Base-by-base conservation (phyloP, 2,329 filamentous ascomycete genomes). In the Cucurbitaria berberidis region DNA sequence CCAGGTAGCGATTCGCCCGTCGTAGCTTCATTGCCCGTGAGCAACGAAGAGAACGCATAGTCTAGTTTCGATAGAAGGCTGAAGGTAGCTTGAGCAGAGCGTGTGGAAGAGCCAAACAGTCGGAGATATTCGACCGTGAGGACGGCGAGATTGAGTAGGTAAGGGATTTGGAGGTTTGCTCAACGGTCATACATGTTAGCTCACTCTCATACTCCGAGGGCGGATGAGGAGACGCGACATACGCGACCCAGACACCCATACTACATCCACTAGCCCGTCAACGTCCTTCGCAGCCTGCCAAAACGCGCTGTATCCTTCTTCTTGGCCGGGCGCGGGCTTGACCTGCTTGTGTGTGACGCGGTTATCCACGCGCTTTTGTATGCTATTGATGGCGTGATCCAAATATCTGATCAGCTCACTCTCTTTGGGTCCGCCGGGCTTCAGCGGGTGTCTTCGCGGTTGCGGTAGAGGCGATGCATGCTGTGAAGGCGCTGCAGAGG, bases 201-300 rank as follows among this genome's bases (percentile, higher is more conserved):
- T 32, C 16, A 8, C 9, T 1, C 3, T 2, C n/a, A 22, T 9
- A 19, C 21, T 24, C 16, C 19, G 18, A 10, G 22, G 30, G 19
- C 10, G 19, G 13, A 10, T 22, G 6, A 30, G 10, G 24, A 16
- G 15, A 7, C 29, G 38, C 41, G 26, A 81, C 90, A 72, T 80
- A 92, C 91, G 91, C 19, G 93, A 96, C 9, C 89, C 91, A 26
- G 88, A 91, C 19, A 91, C 83, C 93, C 93, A 98, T 5, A 96
- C 76, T 7, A 96, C 83, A 72, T 96, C 89, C 15, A 96, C 77
- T 11, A 96, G 72, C 5, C 82, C 81, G 50, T 93, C 89, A 0
- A 96, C 74, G 67, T 96, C 91, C 51, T 79, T 84, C 48, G 86
- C 90, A 4, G 91, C 83, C 67, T 93, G 88, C 44, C 78, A 80